A percentile compares a stretch with the other conserved stretches of the same genome.
phyloP scores from a whole-genome alignment of 306 rosid species.

The Lathyrus sativus region DNA sequence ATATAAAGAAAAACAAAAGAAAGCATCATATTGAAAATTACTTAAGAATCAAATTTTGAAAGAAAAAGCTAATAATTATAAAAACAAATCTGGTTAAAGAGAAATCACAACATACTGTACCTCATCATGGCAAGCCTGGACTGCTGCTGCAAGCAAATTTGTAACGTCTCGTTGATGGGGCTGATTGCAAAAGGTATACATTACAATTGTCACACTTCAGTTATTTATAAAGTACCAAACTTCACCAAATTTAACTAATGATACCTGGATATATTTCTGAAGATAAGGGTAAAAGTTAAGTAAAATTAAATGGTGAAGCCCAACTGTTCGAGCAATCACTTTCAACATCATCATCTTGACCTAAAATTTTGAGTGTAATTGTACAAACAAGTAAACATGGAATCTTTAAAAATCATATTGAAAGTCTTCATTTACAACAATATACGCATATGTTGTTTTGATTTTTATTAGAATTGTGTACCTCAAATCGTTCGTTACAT shows the following conservation, averaged over 20 bases:
- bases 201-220: slow-evolving; percentile 36
- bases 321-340: slow-evolving; percentile 83
- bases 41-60: slow-evolving; percentile 10
- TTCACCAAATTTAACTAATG: slow-evolving; percentile 29
- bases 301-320: slow-evolving; percentile 77
- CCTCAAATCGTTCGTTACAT: slow-evolving; percentile 82
- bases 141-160: slow-evolving; percentile 80
- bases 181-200: slow-evolving; percentile 56
- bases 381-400: slow-evolving; percentile 35
- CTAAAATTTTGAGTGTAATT: slow-evolving; percentile 47
- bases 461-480: slow-evolving; percentile 35
- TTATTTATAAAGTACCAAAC: slow-evolving; percentile 29
- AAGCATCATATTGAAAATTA: slow-evolving; percentile 12
- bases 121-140: slow-evolving; percentile 96
- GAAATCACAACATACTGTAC: slow-evolving; percentile 44
- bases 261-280: slow-evolving; percentile 80
- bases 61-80: slow-evolving; percentile 27
- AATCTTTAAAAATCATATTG: slow-evolving; percentile 14
- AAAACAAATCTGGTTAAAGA: slow-evolving; percentile 15
- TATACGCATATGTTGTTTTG: slow-evolving; percentile 2
- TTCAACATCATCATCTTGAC: slow-evolving; percentile 91
- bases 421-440: not conserved
- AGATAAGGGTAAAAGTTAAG: slow-evolving; percentile 66
- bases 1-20: slow-evolving; percentile 10
- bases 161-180: slow-evolving; percentile 86